phyloP scores from a whole-genome alignment of 257 asterid genomes.

The Plectranthus barbatus region DNA sequence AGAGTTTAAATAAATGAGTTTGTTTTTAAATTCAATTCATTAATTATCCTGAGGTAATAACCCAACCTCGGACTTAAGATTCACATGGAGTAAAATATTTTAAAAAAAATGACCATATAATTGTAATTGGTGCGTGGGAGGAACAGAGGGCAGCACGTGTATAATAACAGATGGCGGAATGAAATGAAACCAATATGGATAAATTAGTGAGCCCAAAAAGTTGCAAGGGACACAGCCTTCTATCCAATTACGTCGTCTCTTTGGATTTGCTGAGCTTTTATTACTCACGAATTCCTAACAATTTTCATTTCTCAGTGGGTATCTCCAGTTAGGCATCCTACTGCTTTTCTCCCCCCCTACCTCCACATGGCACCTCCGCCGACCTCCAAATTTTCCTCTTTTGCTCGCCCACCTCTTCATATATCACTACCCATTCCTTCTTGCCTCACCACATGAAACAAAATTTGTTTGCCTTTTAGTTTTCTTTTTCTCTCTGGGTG shows the following conservation, averaged over 20 bases:
- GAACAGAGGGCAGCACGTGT: constrained; percentile 10
- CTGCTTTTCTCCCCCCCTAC: not conserved
- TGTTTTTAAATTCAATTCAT: too few species aligned
- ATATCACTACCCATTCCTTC: not conserved
- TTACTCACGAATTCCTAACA: not conserved
- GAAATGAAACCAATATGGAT: not conserved
- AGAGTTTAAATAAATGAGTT: too few species aligned
- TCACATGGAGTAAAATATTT: too few species aligned
- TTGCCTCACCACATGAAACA: constrained; percentile 11
- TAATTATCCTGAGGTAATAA: too few species aligned
- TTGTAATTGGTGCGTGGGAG: too few species aligned
- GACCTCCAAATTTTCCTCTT: not conserved
- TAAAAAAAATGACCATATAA: too few species aligned
- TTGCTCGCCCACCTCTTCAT: not conserved
- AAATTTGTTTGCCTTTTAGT: not conserved
- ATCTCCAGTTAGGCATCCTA: constrained; percentile 6
- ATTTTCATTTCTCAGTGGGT: constrained; percentile 16
- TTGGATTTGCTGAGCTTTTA: constrained; percentile 18
- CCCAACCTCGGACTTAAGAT: too few species aligned
- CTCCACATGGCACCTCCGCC: constrained; percentile 20
- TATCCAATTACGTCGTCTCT: constrained; percentile 20
- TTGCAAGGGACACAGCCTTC: not conserved
- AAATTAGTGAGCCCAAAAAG: not conserved
- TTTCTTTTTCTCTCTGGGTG: not conserved
- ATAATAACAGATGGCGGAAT: not conserved